Percentiles rank a stretch among this genome's conserved stretches.
These are phyloP conservation scores for Marasmius oreades DNA, from an alignment of 1,284 basidiomycete species.

Conservation along the genomic window DNA sequence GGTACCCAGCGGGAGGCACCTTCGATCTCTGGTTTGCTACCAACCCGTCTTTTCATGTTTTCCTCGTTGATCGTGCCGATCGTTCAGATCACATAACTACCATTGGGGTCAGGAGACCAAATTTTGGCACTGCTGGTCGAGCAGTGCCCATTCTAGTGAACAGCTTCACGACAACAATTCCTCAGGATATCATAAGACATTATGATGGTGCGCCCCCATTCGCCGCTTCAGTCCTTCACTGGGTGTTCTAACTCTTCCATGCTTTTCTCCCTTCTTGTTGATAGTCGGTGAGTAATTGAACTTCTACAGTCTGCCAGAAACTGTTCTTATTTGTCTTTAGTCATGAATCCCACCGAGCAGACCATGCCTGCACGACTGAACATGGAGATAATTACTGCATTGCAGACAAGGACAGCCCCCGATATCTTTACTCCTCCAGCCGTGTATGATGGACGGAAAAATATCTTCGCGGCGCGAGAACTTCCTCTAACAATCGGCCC, in stretches of 20 bases:
- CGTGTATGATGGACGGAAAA: slow-evolving; percentile 77
- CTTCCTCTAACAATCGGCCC: background rate
- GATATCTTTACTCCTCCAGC: slow-evolving; percentile 60
- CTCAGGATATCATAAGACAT: slow-evolving; percentile 62
- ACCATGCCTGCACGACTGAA: slow-evolving; percentile 61
- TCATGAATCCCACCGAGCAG: slow-evolving; percentile 65
- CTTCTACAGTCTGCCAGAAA: background rate
- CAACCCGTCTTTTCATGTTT: background rate
- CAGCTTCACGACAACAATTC: slow-evolving; percentile 58
- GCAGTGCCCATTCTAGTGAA: slow-evolving; percentile 56
- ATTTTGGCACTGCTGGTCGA: slow-evolving; percentile 55
- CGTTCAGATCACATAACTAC: slow-evolving; percentile 43
- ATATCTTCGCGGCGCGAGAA: slow-evolving; percentile 23
- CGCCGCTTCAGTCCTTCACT: slow-evolving; percentile 4
- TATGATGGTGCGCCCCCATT: slow-evolving; percentile 59
- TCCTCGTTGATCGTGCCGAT: background rate
- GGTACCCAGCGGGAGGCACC: background rate
- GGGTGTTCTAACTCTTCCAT: no score
- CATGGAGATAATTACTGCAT: slow-evolving; percentile 57
- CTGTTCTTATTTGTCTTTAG: slow-evolving; percentile 27
- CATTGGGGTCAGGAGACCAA: slow-evolving; percentile 63
- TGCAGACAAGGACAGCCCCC: slow-evolving; percentile 55
- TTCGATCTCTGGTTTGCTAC: background rate
- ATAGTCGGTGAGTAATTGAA: slow-evolving; percentile 52
- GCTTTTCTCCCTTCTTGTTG: slow-evolving; percentile 1